Evolutionary conservation across 305 asterid species (phyloP).

Genomic region (Fraxinus sp.): DNA sequence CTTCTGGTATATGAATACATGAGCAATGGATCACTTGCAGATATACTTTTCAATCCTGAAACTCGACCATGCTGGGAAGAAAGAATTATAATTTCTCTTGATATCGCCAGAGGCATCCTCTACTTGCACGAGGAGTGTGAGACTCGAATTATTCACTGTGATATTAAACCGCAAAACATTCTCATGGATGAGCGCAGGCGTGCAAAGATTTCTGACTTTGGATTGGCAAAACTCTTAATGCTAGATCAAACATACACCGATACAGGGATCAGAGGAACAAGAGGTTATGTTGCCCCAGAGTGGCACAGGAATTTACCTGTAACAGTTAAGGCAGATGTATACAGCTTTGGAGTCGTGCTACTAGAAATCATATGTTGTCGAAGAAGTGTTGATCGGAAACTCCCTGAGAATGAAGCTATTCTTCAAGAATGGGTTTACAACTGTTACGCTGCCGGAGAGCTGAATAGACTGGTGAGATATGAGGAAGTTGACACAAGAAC

Average conservation of each 20-base stretch:
- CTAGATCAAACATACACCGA: slow-evolving; percentile 27
- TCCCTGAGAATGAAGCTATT: slow-evolving; percentile 38
- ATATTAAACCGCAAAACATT: neutral
- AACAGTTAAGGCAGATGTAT: slow-evolving; percentile 49
- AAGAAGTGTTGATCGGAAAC: slow-evolving; percentile 34
- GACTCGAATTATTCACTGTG: neutral
- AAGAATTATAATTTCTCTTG: neutral
- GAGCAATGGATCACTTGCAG: neutral
- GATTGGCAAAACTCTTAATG: neutral
- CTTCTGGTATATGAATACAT: neutral
- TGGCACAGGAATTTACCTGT: slow-evolving; percentile 43
- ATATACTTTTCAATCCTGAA: neutral
- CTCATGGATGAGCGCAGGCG: neutral
- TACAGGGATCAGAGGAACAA: slow-evolving; percentile 48
- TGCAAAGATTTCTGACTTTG: neutral
- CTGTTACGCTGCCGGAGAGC: slow-evolving; percentile 31
- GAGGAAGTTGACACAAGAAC: slow-evolving; percentile 25
- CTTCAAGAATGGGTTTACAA: slow-evolving; percentile 45
- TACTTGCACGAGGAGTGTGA: neutral
- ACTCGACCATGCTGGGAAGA: neutral
- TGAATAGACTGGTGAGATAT: slow-evolving; percentile 22
- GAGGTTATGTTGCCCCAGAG: slow-evolving; percentile 54
- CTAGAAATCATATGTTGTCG: slow-evolving; percentile 41
- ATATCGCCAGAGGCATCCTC: neutral
- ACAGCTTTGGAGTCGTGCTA: slow-evolving; percentile 52